phyloP scores from a whole-genome alignment of 2,329 filamentous ascomycete species.

The Colletotrichum graminicola region DNA sequence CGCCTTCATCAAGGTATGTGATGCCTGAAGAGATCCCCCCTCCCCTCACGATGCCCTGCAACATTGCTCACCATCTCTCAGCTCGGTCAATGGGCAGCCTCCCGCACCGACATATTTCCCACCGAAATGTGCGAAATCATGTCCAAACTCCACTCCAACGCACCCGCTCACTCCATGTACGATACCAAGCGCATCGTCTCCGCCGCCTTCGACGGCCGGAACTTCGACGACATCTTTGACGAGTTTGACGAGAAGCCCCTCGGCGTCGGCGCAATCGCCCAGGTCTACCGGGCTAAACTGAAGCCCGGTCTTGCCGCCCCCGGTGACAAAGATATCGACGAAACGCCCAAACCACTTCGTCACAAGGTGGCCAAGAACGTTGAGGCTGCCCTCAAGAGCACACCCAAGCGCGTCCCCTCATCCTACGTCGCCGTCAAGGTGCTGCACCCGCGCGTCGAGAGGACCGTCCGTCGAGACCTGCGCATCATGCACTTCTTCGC shows the following conservation, averaged over 20 bases:
- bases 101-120: conserved; percentile 95
- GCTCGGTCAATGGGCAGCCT: conserved; percentile 98
- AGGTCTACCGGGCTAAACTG: conserved; percentile 96
- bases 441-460: conserved; percentile 90
- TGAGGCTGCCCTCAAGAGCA: conserved; percentile 87
- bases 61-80: conserved; percentile 50
- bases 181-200: conserved; percentile 84
- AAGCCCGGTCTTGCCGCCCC: conserved; percentile 80
- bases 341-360: conserved; percentile 65
- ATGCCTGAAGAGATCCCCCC: not conserved
- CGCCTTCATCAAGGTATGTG: conserved; percentile 92
- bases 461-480: conserved; percentile 89
- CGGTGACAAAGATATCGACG: conserved; percentile 67
- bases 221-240: conserved; percentile 93
- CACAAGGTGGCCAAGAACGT: conserved; percentile 84
- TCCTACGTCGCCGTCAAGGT: conserved; percentile 97
- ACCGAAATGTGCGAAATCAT: conserved; percentile 91
- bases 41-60: not conserved
- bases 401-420: conserved; percentile 86
- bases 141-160: conserved; percentile 95
- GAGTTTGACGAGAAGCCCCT: conserved; percentile 92
- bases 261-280: conserved; percentile 95
- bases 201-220: conserved; percentile 82
- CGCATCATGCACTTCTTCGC: conserved; percentile 96
- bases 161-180: conserved; percentile 88